Evolutionary conservation across 352 stramenopile species (phyloP).

Genomic region (Phytopythium cucurbitacearum): DNA sequence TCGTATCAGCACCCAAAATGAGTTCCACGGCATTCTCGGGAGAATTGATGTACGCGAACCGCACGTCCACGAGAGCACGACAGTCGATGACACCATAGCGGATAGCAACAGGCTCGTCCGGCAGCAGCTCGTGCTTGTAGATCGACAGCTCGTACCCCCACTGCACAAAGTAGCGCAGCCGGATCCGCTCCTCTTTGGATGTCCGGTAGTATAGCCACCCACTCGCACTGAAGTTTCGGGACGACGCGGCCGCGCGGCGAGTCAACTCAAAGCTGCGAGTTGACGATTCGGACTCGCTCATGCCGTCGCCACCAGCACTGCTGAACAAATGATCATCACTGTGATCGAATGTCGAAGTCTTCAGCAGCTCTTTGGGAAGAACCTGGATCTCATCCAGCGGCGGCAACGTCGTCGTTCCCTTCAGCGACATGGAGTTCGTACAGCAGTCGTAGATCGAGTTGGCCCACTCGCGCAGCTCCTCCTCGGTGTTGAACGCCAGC

Average conservation of each 20-base stretch:
- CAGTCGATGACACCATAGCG: constrained; percentile 87
- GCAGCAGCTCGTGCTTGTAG: constrained; percentile 85
- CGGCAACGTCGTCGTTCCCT: constrained; percentile 51
- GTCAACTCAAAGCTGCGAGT: constrained; percentile 1
- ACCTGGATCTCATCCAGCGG: constrained; percentile 72
- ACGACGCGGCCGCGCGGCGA: constrained; percentile 5
- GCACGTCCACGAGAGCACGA: constrained; percentile 73
- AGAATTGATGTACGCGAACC: constrained; percentile 80
- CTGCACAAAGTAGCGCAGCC: constrained; percentile 83
- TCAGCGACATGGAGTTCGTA: constrained; percentile 86
- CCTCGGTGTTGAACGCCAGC: constrained; percentile 74
- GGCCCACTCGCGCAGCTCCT: constrained; percentile 70
- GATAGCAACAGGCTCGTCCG: constrained; percentile 74
- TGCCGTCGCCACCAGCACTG: constrained; percentile 8
- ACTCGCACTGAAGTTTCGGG: constrained; percentile 59
- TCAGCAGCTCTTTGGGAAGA: constrained; percentile 81
- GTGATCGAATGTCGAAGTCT: constrained; percentile 72
- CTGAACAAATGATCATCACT: constrained; percentile 35
- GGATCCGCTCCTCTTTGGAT: constrained; percentile 75
- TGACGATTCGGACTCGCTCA: constrained; percentile 5
- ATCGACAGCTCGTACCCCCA: constrained; percentile 87
- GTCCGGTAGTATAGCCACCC: constrained; percentile 87
- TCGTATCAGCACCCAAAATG: constrained; percentile 69
- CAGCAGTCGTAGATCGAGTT: constrained; percentile 81
- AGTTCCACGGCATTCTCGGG: constrained; percentile 84